Conservation (phyloP, 768 basidiomycete genomes). For the Lentinula raphanica region DNA sequence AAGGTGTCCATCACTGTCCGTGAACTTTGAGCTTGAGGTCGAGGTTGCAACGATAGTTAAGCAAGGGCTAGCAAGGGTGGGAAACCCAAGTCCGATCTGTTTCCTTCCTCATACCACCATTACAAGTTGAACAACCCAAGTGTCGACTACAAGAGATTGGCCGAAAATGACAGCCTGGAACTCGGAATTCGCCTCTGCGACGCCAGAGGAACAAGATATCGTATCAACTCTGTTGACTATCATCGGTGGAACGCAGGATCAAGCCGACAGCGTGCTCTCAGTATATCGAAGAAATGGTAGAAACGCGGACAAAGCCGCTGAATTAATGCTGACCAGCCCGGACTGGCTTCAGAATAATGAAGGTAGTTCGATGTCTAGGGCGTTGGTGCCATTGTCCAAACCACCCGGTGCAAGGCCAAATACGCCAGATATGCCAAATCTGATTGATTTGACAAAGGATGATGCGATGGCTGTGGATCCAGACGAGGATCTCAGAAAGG, state of each 20-base stretch:
- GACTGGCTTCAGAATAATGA: too few relatives aligned
- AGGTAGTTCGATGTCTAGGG: not conserved
- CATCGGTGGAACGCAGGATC: not conserved
- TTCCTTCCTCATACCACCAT: not conserved
- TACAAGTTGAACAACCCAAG: not conserved
- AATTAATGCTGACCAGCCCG: not conserved
- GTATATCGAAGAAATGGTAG: not conserved
- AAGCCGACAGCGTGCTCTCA: not conserved
- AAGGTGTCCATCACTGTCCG: not conserved
- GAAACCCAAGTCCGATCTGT: not conserved
- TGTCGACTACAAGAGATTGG: not conserved
- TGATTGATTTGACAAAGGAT: not conserved
- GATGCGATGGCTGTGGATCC: not conserved
- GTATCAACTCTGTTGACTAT: not conserved
- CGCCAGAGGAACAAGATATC: not conserved
- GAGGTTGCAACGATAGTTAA: too few relatives aligned
- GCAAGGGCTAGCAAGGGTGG: too few relatives aligned
- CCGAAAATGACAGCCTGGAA: not conserved
- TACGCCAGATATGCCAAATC: not conserved
- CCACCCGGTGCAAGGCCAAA: not conserved
- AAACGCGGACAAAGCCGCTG: not conserved
- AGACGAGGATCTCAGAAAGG: not conserved
- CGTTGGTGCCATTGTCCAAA: not conserved
- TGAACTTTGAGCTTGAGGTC: too few relatives aligned
- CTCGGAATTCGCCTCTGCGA: not conserved